Percentiles rank a stretch among this genome's conserved stretches.
Evolutionary conservation across 345 rosid genomes (phyloP).

Genomic region (Mangifera indica): DNA sequence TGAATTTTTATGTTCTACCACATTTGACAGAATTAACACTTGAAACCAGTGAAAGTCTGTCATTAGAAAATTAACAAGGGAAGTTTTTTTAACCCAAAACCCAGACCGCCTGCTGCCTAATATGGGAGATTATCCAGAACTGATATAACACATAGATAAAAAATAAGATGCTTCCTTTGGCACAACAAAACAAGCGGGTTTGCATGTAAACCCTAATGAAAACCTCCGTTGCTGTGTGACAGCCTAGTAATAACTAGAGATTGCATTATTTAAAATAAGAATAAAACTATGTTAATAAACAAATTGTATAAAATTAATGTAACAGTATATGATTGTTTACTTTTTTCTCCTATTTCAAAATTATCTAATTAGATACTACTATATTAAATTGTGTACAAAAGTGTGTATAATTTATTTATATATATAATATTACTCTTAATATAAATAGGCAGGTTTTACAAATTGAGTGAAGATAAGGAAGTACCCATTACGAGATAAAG

Average conservation of each 20-base stretch:
- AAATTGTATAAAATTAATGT: too few relatives aligned
- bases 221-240: background rate
- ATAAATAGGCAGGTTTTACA: background rate
- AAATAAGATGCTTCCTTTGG: background rate
- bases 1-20: background rate
- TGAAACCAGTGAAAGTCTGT: background rate
- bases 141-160: background rate
- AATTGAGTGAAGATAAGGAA: background rate
- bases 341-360: too few relatives aligned
- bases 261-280: background rate
- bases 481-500: background rate
- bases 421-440: too few relatives aligned
- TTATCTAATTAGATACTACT: too few relatives aligned
- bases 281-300: too few relatives aligned
- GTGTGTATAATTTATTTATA: too few relatives aligned
- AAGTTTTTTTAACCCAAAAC: background rate
- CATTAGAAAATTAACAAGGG: background rate
- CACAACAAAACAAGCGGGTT: background rate
- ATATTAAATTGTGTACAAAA: too few relatives aligned
- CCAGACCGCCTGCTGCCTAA: background rate
- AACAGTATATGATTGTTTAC: too few relatives aligned
- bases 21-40: background rate
- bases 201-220: background rate
- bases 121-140: background rate
- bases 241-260: background rate